Base-by-base conservation (phyloP, 768 basidiomycete species). In the Amanita phalloides region DNA sequence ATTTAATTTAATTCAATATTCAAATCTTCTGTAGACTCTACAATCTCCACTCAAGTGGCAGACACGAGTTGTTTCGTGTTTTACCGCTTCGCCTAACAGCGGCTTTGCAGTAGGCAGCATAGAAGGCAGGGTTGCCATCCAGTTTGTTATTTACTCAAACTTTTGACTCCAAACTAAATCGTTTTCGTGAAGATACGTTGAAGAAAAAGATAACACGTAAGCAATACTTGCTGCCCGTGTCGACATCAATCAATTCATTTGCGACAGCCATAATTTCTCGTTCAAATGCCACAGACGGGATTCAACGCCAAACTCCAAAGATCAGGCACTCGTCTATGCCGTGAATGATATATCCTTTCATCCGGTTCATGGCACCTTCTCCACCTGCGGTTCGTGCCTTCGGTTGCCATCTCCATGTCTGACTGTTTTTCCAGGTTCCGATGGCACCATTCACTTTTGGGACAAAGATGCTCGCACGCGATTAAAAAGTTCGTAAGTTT, bases 41-140 rank as follows among this genome's bases (percentile, higher is more conserved):
- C 68, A 71, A 23, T 95, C 92, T 1, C 92, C 95, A 1, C 67
- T 98, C 54, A 96, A 95, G 62, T 92, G 87, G 88, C 91, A 95
- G 69, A 93, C 90, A 11, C 80, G 91, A 32, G 85, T 88, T 4
- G 78, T 91, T 11, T 80, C 88, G 4, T 91, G 88, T 62, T 90
- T 91, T 62, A 84, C 85, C 13, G 77, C 82, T 4, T 76, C 81
- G 13, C 41, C 67, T 6, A 78, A 61, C 51, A 82, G 79, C 56
- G 87, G 88, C 4, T 92, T 89, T 57, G 88, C 88, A 0, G 77
- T 91, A 3, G 90, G 90, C 30, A 90, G 89, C 58, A 79, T 91
- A 5, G 90, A 92, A 66, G 90, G 95, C 21, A 79, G 95, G 53
- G 91, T 97, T 2, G 94, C 93, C 2, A 93, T 97, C 54, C 94